Conservation (phyloP, 73 alveolate genomes). For the Paramecium biaurelia region DNA sequence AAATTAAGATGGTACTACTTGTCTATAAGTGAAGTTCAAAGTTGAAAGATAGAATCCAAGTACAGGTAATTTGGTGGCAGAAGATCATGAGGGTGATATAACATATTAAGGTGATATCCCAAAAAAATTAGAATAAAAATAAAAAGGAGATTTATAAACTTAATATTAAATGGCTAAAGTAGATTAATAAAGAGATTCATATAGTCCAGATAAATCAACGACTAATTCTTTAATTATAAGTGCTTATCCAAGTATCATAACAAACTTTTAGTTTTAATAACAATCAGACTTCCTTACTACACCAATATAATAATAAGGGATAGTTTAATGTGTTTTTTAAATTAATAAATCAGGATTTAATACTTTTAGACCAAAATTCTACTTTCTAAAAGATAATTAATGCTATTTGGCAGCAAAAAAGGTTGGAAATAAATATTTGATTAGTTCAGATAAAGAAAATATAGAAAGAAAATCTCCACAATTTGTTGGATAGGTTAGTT, state of each 20-base stretch:
- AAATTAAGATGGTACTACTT: neutral
- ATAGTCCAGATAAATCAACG: conserved; percentile 4
- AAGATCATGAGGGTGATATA: neutral
- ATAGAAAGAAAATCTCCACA: neutral
- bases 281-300: neutral
- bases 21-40: neutral
- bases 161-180: neutral
- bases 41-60: neutral
- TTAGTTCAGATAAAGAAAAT: neutral
- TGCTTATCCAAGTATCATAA: neutral
- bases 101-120: neutral
- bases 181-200: neutral
- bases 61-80: neutral
- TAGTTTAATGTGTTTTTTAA: neutral
- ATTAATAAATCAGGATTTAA: conserved; percentile 26
- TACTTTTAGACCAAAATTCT: conserved; percentile 27
- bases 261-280: neutral
- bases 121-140: neutral
- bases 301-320: neutral
- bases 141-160: neutral
- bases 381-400: neutral
- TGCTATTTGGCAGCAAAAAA: conserved; percentile 23
- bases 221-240: neutral
- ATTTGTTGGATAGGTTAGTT: conserved; percentile 15
- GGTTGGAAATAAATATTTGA: neutral